Conservation (phyloP, 768 basidiomycete species). For the Pisolithus orientalis region DNA sequence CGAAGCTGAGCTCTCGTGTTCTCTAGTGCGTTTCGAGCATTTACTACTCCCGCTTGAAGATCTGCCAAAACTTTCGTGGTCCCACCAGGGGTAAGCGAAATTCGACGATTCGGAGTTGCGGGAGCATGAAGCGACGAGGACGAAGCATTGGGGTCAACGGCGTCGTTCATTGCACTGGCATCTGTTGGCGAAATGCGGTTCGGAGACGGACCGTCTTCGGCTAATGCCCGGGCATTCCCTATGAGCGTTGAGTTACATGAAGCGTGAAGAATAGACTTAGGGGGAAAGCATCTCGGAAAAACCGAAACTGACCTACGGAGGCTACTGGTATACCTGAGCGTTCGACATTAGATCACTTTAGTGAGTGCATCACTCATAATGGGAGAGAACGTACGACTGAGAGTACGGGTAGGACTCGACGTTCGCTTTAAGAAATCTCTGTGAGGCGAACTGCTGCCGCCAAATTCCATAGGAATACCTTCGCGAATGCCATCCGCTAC, state of each 20-base stretch:
- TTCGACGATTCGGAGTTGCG: conserved; percentile 45
- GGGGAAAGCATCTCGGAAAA: conserved; percentile 2
- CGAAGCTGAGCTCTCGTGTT: conserved; percentile 81
- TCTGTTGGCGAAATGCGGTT: conserved; percentile 35
- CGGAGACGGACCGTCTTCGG: conserved; percentile 57
- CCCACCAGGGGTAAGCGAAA: conserved; percentile 64
- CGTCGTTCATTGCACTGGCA: conserved; percentile 20
- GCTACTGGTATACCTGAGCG: conserved; percentile 66
- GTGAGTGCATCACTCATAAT: conserved; percentile 8
- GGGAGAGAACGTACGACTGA: conserved; percentile 59
- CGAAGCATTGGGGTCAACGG: conserved; percentile 30
- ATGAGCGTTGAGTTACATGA: conserved; percentile 14
- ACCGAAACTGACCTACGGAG: conserved; percentile 57
- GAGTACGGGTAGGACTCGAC: conserved; percentile 69
- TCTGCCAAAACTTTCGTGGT: conserved; percentile 87
- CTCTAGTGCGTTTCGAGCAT: conserved; percentile 75
- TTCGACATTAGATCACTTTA: too few relatives aligned
- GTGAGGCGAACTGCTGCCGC: conserved; percentile 31
- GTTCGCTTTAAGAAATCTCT: conserved; percentile 42
- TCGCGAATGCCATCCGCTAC: conserved; percentile 60
- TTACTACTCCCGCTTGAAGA: conserved; percentile 76
- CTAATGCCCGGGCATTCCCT: conserved; percentile 82
- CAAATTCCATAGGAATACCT: conserved; percentile 62
- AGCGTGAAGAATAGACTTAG: conserved; percentile 14
- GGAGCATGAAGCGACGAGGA: conserved; percentile 36